A percentile compares a stretch with the other conserved stretches of the same genome.
phyloP scores from a whole-genome alignment of 1,139 yeast genomes.

The Candida neerlandica region DNA sequence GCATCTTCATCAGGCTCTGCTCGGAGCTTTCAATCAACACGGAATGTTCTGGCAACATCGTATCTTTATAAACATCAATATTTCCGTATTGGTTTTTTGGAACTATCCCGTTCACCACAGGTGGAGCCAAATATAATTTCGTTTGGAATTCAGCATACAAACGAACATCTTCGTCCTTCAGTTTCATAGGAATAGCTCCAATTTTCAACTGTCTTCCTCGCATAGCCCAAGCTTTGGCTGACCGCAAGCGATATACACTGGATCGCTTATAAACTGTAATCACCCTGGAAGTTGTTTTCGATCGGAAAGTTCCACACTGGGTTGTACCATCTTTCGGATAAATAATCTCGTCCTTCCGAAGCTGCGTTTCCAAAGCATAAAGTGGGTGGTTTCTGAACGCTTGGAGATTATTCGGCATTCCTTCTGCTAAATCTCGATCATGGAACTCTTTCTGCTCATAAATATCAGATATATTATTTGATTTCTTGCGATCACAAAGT shows the following conservation, averaged over 20 bases:
- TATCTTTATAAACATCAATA: constrained; percentile 71
- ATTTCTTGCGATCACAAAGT: constrained; percentile 31
- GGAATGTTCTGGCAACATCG: constrained; percentile 86
- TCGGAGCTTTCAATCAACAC: constrained; percentile 46
- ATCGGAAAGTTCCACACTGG: constrained; percentile 69
- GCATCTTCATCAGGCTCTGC: constrained; percentile 42
- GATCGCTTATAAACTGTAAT: constrained; percentile 67
- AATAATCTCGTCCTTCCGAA: constrained; percentile 71
- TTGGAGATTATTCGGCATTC: constrained; percentile 80
- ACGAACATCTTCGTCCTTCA: constrained; percentile 48
- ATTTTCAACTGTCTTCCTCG: constrained; percentile 73
- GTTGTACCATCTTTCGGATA: constrained; percentile 60
- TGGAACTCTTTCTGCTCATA: constrained; percentile 72
- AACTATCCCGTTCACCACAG: constrained; percentile 62
- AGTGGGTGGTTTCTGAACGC: constrained; percentile 89
- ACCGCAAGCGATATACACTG: constrained; percentile 62
- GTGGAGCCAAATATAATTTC: constrained; percentile 65
- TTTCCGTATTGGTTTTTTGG: constrained; percentile 81
- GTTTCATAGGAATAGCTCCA: constrained; percentile 69
- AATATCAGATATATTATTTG: constrained; percentile 55
- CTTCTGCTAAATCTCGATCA: constrained; percentile 70
- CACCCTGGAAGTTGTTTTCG: constrained; percentile 36
- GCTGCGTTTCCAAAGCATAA: constrained; percentile 78
- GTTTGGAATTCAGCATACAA: constrained; percentile 82
- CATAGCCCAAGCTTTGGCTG: constrained; percentile 87